Evolutionary conservation across 257 asterid genomes (phyloP), one percentile per base, ranked within the genome.

Genomic region (Ajuga chamaepitys): DNA sequence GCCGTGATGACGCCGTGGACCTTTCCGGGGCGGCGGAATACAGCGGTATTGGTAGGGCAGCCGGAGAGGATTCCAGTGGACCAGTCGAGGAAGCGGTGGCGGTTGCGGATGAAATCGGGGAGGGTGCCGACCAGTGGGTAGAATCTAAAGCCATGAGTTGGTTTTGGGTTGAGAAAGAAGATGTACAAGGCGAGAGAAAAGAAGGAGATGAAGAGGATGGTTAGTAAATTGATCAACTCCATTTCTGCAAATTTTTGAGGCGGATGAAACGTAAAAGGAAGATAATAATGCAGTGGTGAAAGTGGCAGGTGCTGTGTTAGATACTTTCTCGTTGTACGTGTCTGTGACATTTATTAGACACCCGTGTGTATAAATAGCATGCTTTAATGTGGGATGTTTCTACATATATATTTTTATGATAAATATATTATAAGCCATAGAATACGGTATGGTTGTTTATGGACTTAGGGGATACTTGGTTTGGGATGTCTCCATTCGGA

Each of bases 21-120:
- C 1, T 69, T 83, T 1, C 96, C 95, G 6, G 94, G 97, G 8
- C 95, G 94, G 76, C 26, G 79, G 85, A 92, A 81, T 16, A 82
- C 82, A 67, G 97, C 53, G 60, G 95, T 76, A 79, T 81, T 69
- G 70, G 85, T 66, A 58, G 82, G 86, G 77, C 87, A 76, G 41
- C 17, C 17, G 32, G 90, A 52, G 41, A 93, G 88, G 62, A 80
- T 51, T 1, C 47, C 83, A 28, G 96, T 78, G 56, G 62, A 55
- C 98, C 98, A 92, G 57, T 92, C 95, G 22, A 85, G 90, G 77
- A 85, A 92, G 25, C 89, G 97, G 83, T 87, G 89, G 83, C 96
- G 96, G 73, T 92, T 81, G 9, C 18, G 76, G 76, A 92, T 66
- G 77, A 92, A 89, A 0, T 69, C 91, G 3, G 98, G 98, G 28